Evolutionary conservation across 2,329 filamentous ascomycete genomes (phyloP).

Genomic region (Sclerotinia subarctica): DNA sequence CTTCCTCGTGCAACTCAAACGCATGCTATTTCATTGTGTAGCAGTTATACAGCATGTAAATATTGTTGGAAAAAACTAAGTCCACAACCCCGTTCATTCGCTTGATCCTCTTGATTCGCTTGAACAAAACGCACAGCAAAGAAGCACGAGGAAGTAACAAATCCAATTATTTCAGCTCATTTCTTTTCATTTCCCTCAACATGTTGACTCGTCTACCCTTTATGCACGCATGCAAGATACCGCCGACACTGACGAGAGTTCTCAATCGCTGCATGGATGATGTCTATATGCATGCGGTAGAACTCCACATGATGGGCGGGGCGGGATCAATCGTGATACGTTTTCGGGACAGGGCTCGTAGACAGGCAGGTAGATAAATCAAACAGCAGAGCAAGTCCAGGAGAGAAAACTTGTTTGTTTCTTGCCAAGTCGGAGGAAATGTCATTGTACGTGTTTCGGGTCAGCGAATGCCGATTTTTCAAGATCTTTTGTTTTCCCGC

Average conservation of each 20-base stretch:
- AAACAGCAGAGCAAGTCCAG: not conserved
- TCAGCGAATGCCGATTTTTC: not conserved
- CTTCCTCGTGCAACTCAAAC: not conserved
- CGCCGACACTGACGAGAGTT: not conserved
- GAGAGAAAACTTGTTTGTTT: not conserved
- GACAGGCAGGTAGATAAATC: not conserved
- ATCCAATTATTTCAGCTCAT: not conserved
- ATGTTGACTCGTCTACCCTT: not conserved
- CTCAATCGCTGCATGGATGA: not conserved
- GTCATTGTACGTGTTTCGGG: not conserved
- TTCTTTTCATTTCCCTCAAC: not conserved
- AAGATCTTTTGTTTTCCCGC: not conserved
- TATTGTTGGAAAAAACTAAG: not conserved
- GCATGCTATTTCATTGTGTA: not conserved
- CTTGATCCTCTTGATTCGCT: not conserved
- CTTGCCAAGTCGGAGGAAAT: not conserved
- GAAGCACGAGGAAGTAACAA: not conserved
- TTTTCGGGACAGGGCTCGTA: not conserved
- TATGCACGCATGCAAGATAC: not conserved
- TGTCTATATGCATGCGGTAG: conserved; percentile 1
- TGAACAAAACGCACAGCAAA: not conserved
- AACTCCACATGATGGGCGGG: not conserved
- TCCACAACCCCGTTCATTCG: not conserved
- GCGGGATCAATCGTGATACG: not conserved
- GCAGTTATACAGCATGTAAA: not conserved